phyloP scores from a whole-genome alignment of 768 basidiomycete species.

The Suillus placidus region DNA sequence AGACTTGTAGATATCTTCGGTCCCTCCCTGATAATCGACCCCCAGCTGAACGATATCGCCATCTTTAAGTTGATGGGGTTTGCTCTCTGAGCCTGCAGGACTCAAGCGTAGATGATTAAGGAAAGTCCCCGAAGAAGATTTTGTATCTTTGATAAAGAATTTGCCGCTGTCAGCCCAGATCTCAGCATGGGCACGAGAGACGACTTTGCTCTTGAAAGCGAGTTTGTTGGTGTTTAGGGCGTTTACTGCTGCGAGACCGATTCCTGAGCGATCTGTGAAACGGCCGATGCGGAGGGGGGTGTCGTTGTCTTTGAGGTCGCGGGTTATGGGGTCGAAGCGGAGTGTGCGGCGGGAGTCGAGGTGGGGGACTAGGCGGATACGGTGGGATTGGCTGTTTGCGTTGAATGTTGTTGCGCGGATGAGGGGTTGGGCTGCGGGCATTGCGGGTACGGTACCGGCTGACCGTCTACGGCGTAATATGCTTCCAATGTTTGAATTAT shows the following conservation, averaged over 20 bases:
- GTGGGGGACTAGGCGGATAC: constrained; percentile 94
- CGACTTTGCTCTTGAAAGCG: constrained; percentile 95
- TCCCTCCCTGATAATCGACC: constrained; percentile 96
- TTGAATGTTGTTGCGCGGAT: constrained; percentile 11
- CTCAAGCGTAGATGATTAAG: constrained; percentile 91
- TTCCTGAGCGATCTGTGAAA: constrained; percentile 69
- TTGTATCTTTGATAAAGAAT: constrained; percentile 91
- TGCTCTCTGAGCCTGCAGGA: constrained; percentile 78
- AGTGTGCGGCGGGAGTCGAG: constrained; percentile 91
- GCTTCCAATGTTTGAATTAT: constrained; percentile 36
- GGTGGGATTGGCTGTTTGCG: no score
- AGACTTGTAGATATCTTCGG: constrained; percentile 96
- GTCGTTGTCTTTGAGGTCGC: constrained; percentile 77
- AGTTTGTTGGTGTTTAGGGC: constrained; percentile 79
- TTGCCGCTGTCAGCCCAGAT: constrained; percentile 77
- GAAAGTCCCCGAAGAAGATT: constrained; percentile 90
- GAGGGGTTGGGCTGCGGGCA: constrained; percentile 20
- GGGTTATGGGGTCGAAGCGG: constrained; percentile 88
- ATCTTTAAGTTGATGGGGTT: constrained; percentile 80
- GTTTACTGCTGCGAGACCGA: constrained; percentile 52
- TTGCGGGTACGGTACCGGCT: constrained; percentile 47
- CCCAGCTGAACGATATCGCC: constrained; percentile 95
- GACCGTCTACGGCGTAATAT: constrained; percentile 69
- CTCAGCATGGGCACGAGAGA: constrained; percentile 93
- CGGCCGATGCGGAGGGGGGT: constrained; percentile 84